phyloP scores from a whole-genome alignment of 2,329 filamentous ascomycete genomes.

The Karstenula rhodostoma region DNA sequence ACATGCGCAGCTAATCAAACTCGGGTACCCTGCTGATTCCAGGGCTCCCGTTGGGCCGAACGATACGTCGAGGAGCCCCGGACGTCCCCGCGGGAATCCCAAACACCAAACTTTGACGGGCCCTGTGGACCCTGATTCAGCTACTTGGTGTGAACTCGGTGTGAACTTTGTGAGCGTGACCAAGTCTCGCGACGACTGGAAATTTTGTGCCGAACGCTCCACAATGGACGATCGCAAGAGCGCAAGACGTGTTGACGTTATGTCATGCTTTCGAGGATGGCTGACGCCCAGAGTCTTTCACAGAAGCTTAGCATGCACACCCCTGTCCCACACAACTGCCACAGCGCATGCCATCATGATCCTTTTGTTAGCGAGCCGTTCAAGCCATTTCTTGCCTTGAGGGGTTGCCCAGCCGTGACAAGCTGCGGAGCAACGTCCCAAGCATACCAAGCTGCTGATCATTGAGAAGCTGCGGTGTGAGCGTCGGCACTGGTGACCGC shows the following conservation, averaged over 20 bases:
- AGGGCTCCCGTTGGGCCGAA: conserved; percentile 35
- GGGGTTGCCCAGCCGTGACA: conserved; percentile 2
- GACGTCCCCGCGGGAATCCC: conserved; percentile 7
- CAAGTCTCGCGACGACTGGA: conserved; percentile 4
- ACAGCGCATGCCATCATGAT: conserved; percentile 15
- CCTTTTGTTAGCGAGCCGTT: neutral
- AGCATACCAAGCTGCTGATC: conserved; percentile 10
- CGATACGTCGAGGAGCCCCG: conserved; percentile 9
- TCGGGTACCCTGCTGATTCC: neutral
- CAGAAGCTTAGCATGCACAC: conserved; percentile 19
- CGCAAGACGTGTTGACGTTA: conserved; percentile 9
- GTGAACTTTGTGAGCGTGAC: neutral
- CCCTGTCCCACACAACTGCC: conserved; percentile 15
- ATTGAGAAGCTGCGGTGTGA: neutral
- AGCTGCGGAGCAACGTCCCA: conserved; percentile 1
- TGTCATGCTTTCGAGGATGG: conserved; percentile 16
- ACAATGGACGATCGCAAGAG: neutral
- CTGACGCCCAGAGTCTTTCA: conserved; percentile 16
- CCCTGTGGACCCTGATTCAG: conserved; percentile 8
- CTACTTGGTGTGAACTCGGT: too few species aligned
- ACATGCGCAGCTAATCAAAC: neutral
- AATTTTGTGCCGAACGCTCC: neutral
- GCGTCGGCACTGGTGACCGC: neutral
- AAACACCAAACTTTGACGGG: neutral
- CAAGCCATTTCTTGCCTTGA: conserved; percentile 25